These are phyloP conservation scores for Phialemonium atrogriseum DNA, from an alignment of 2,329 filamentous ascomycete genomes.

Conservation along the genomic window DNA sequence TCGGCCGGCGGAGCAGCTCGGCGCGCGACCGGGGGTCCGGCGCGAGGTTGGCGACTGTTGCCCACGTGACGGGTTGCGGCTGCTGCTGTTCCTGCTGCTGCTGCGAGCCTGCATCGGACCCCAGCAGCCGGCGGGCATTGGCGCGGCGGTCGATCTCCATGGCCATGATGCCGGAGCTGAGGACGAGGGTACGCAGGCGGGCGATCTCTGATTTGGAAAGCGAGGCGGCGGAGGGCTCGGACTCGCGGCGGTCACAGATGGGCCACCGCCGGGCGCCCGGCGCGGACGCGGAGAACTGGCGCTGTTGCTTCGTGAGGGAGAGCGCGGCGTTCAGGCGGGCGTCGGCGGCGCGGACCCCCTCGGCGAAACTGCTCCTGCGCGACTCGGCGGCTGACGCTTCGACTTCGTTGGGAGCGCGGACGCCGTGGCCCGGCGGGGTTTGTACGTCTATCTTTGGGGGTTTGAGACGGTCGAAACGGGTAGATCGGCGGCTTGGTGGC, in stretches of 20 bases:
- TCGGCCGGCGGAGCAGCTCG: constrained; percentile 21
- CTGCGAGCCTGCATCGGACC: constrained; percentile 13
- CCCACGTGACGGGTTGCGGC: constrained; percentile 26
- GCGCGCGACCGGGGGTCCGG: constrained; percentile 23
- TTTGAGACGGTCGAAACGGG: constrained; percentile 39
- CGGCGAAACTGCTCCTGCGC: constrained; percentile 17
- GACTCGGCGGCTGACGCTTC: constrained; percentile 32
- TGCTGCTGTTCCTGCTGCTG: constrained; percentile 8
- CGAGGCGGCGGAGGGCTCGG: constrained; percentile 19
- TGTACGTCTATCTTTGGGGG: constrained; percentile 40
- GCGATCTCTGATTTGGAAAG: constrained; percentile 68
- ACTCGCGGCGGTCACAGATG: constrained; percentile 34
- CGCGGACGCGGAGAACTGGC: constrained; percentile 10
- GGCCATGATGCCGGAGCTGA: constrained; percentile 85
- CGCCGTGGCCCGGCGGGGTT: constrained; percentile 20
- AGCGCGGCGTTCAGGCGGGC: constrained; percentile 25
- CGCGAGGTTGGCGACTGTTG: constrained; percentile 33
- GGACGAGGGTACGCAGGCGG: constrained; percentile 65
- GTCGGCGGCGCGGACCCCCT: constrained; percentile 23
- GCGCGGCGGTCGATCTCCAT: constrained; percentile 67
- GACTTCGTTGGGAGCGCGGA: constrained; percentile 17
- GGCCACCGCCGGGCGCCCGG: constrained; percentile 37
- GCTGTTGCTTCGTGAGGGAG: constrained; percentile 16
- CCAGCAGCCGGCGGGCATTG: constrained; percentile 29
- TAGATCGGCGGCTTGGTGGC: constrained; percentile 30